These are phyloP conservation scores for Vitellaria paradoxa DNA, from an alignment of 179 eudicot species.

Conservation along the genomic window DNA sequence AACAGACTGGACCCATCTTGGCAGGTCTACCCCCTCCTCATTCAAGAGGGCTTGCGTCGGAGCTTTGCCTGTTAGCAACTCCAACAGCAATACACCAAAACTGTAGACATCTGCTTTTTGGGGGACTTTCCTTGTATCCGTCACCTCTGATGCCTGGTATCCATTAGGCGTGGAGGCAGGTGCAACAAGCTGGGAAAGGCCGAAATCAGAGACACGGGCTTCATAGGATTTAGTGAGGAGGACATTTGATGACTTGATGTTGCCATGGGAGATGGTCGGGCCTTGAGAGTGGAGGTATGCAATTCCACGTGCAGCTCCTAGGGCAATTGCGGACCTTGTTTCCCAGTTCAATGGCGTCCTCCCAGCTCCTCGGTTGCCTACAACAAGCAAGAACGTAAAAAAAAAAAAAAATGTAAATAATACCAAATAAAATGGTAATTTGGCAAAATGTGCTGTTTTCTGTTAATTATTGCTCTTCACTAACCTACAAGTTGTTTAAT, in stretches of 20 bases:
- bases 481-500: background rate
- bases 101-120: conserved; percentile 73
- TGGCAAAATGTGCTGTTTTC: too few relatives aligned
- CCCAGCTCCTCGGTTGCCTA: conserved; percentile 64
- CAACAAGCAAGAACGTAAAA: background rate
- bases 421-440: background rate
- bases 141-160: conserved; percentile 71
- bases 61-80: conserved; percentile 64
- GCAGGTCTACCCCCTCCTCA: conserved; percentile 79
- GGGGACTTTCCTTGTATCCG: conserved; percentile 54
- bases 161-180: conserved; percentile 54
- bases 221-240: conserved; percentile 54
- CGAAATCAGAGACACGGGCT: conserved; percentile 67
- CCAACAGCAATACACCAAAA: conserved; percentile 59
- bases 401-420: background rate
- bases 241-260: conserved; percentile 68
- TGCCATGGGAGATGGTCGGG: conserved; percentile 55
- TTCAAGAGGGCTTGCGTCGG: conserved; percentile 51
- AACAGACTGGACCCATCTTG: conserved; percentile 85
- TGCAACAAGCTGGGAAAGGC: conserved; percentile 56
- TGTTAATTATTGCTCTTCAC: too few relatives aligned
- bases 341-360: conserved; percentile 81
- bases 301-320: conserved; percentile 64
- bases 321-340: conserved; percentile 50
- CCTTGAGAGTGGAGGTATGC: conserved; percentile 56